phyloP scores from a whole-genome alignment of 805 yeast genomes.

The Pichia cephalocereana region DNA sequence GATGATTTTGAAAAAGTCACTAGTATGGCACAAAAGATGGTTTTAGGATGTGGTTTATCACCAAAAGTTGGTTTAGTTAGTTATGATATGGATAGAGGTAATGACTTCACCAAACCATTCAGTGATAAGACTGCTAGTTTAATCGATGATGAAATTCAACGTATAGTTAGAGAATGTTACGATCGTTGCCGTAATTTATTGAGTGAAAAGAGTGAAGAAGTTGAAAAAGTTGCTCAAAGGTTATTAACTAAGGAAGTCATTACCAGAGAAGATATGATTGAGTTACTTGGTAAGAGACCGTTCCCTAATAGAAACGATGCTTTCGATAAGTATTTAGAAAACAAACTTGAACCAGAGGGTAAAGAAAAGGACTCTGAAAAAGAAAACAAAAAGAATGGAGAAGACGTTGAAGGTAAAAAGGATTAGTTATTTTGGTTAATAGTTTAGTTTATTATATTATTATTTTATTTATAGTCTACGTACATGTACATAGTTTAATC shows the following conservation, averaged over 20 bases:
- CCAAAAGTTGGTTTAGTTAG: conserved; percentile 56
- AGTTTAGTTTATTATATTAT: no score
- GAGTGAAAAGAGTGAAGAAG: conserved; percentile 46
- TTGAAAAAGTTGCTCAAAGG: conserved; percentile 66
- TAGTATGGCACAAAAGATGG: conserved; percentile 84
- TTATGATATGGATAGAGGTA: conserved; percentile 41
- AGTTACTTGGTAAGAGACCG: conserved; percentile 68
- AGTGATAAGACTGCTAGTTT: conserved; percentile 61
- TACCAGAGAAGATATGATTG: conserved; percentile 72
- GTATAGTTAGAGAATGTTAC: conserved; percentile 59
- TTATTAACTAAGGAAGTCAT: conserved; percentile 66
- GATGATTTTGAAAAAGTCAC: conserved; percentile 92
- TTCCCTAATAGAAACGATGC: conserved; percentile 77
- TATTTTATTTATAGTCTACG: no score
- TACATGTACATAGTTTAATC: no score
- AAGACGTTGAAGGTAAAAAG: neutral
- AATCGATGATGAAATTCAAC: conserved; percentile 62
- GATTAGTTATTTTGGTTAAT: neutral
- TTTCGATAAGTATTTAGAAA: conserved; percentile 75
- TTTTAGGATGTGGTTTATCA: conserved; percentile 83
- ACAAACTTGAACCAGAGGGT: conserved; percentile 9
- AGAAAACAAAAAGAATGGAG: neutral
- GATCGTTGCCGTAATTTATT: conserved; percentile 49
- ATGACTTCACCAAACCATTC: conserved; percentile 51
- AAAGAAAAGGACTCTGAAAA: neutral